Conservation (phyloP, 345 rosid species). For the Erucastrum elatum region DNA sequence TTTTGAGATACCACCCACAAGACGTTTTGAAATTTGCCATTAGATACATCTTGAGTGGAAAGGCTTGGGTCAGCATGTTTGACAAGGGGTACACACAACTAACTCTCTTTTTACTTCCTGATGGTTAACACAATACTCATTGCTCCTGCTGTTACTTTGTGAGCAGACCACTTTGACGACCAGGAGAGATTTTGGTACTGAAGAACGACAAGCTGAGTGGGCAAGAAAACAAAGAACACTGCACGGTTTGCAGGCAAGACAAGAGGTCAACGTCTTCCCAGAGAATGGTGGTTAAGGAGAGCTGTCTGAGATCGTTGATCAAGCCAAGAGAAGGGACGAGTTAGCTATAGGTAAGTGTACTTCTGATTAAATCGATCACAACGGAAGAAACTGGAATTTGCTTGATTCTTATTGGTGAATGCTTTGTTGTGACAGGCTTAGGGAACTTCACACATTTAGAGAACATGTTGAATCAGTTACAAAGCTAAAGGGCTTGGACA, state of each 20-base stretch:
- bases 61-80: slow-evolving; percentile 58
- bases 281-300: slow-evolving; percentile 73
- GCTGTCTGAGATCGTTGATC: slow-evolving; percentile 91
- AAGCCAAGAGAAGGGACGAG: slow-evolving; percentile 96
- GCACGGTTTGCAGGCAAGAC: slow-evolving; percentile 81
- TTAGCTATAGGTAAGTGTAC: slow-evolving; percentile 78
- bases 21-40: slow-evolving; percentile 80
- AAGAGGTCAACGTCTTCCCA: slow-evolving; percentile 45
- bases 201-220: slow-evolving; percentile 94
- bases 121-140: slow-evolving; percentile 10
- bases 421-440: not conserved
- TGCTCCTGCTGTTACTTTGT: slow-evolving; percentile 3
- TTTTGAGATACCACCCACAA: slow-evolving; percentile 70
- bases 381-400: not conserved
- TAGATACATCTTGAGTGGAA: no score
- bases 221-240: slow-evolving; percentile 76
- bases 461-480: not conserved
- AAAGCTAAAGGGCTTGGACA: not conserved
- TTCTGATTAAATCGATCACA: not conserved
- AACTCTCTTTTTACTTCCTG: not conserved
- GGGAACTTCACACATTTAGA: not conserved
- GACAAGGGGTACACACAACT: slow-evolving; percentile 60
- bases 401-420: slow-evolving; percentile 22
- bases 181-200: slow-evolving; percentile 78
- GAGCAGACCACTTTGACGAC: slow-evolving; percentile 79